Evolutionary conservation across 805 yeast species (phyloP), one percentile per base, ranked within the genome.

Genomic region (Suhomyces vadensis): DNA sequence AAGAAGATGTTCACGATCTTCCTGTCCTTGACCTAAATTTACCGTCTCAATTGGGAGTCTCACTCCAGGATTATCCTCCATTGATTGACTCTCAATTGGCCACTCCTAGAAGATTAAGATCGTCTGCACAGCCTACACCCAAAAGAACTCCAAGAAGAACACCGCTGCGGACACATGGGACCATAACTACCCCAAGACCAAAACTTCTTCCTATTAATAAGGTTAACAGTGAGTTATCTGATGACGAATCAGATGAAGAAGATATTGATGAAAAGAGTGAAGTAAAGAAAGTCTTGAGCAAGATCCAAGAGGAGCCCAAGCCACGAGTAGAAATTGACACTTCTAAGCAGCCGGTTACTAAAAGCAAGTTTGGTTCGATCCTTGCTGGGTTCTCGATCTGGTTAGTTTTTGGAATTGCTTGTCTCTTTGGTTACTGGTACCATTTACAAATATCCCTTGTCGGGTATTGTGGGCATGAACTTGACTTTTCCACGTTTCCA

Each of bases 381-480:
- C 11, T 33, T 11, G 22, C 13, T 10, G 24, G 24, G 14, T 33
- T 33, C 20, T 22, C 37, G 7, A 11, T 61, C 1, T 39, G 69
- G 8, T 58, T 75, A 2, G 27, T 65, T 0, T 50, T 67, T 7
- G 67, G 74, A 1, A 53, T 77, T 5, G 33, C 20, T 29, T 29
- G 33, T 29, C 8, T 20, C 19, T 70, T 73, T 51, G 73, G 71
- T 0, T 64, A 75, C 42, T 80, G 87, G 85, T 84, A 83, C 63
- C 68, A 86, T 37, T 83, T 83, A 47, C 84, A 85, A 57, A 73
- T 77, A 31, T 53, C 77, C 10, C 65, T 78, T 25, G 73, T 80
- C 33, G 96, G 96, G 0, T 89, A 80, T 60, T 89, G 96, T 69
- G 90, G 90, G 0, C 65, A 73, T 25, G 86, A 83, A 54, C 66